phyloP scores from a whole-genome alignment of 2,329 filamentous ascomycete species.

The Xylariaceae sp. region DNA sequence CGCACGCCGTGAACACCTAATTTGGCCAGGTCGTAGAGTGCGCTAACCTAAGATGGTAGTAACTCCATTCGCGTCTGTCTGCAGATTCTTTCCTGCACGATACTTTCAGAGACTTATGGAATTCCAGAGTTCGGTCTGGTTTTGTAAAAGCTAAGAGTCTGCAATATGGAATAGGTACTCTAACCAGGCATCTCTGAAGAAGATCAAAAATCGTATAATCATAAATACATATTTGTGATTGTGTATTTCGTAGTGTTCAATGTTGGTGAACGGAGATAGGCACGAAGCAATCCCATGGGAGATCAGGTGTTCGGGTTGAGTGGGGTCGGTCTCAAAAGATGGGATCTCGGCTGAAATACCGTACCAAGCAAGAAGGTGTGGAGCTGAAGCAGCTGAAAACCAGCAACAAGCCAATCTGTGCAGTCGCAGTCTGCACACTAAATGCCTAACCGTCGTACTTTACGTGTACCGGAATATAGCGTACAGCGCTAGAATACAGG shows the following conservation, averaged over 20 bases:
- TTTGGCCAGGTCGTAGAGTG: neutral
- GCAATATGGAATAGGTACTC: too few relatives aligned
- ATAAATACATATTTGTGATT: neutral
- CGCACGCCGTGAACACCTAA: neutral
- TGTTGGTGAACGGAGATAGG: neutral
- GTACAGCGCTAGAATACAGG: neutral
- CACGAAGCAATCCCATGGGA: neutral
- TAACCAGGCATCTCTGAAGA: too few relatives aligned
- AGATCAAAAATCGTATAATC: neutral
- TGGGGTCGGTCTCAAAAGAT: conserved; percentile 5
- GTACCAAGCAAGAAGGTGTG: conserved; percentile 3
- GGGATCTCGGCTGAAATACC: conserved; percentile 10
- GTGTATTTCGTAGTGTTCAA: neutral
- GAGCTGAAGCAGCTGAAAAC: conserved; percentile 22
- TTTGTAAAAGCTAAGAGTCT: too few relatives aligned
- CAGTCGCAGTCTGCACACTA: neutral
- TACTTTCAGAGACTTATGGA: too few relatives aligned
- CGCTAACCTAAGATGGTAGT: neutral
- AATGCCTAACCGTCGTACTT: neutral
- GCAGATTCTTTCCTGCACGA: too few relatives aligned
- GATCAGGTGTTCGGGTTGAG: neutral
- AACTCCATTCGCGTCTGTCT: neutral
- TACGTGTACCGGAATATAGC: neutral
- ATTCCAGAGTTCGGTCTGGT: too few relatives aligned
- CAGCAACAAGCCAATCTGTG: neutral